A percentile compares a stretch with the other conserved stretches of the same genome.
phyloP scores from a whole-genome alignment of 2,329 filamentous ascomycete genomes.

The Eurotiales sp. region DNA sequence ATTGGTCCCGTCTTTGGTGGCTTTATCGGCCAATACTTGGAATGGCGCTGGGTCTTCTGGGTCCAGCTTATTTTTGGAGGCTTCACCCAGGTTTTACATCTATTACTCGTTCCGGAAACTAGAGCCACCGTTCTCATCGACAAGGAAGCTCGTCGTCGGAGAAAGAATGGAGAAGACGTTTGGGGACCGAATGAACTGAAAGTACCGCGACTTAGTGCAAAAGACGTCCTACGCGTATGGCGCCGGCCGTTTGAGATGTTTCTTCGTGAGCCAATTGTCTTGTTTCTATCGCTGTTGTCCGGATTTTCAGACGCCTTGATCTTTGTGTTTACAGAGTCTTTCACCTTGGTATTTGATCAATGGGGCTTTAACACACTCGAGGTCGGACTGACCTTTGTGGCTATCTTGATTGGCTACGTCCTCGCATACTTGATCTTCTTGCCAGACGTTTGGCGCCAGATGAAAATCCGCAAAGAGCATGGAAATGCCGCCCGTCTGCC shows the following conservation, averaged over 20 bases:
- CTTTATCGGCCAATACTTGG: conserved; percentile 45
- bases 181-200: conserved; percentile 70
- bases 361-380: conserved; percentile 53
- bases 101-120: conserved; percentile 51
- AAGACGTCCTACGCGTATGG: conserved; percentile 57
- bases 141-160: conserved; percentile 53
- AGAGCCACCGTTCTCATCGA: conserved; percentile 56
- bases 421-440: conserved; percentile 55
- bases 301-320: conserved; percentile 63
- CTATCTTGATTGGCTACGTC: conserved; percentile 54
- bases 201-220: conserved; percentile 51
- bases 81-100: conserved; percentile 49
- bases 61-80: conserved; percentile 25
- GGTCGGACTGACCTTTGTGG: conserved; percentile 51
- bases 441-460: conserved; percentile 46
- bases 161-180: conserved; percentile 51
- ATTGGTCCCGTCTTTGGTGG: conserved; percentile 50
- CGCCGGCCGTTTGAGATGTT: conserved; percentile 61
- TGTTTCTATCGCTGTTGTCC: conserved; percentile 57
- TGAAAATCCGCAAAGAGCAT: conserved; percentile 36
- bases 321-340: conserved; percentile 64
- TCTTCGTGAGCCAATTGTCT: conserved; percentile 60
- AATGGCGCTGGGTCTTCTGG: conserved; percentile 48
- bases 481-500: conserved; percentile 51
- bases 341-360: conserved; percentile 55